Conservation (phyloP, 495 filamentous ascomycete genomes). For the Corynascus novoguineensis region DNA sequence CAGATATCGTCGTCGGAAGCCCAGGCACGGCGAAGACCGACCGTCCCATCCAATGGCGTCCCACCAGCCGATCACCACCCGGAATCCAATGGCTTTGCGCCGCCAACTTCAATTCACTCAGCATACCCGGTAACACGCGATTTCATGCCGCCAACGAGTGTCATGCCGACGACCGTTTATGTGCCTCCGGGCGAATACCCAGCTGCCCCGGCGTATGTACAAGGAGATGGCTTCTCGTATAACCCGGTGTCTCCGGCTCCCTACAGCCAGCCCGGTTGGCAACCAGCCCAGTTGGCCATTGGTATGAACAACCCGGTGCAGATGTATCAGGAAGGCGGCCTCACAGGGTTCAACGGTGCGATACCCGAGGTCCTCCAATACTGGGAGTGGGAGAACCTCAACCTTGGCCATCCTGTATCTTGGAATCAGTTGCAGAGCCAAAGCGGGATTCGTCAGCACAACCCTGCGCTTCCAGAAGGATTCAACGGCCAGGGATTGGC, state of each 20-base stretch:
- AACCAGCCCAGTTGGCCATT: not conserved
- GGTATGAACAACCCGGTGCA: not conserved
- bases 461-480: not conserved
- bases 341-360: constrained; percentile 6
- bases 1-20: not conserved
- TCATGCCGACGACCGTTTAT: not conserved
- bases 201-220: not conserved
- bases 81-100: not conserved
- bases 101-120: not conserved
- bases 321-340: constrained; percentile 7
- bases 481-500: not conserved
- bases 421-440: constrained; percentile 15
- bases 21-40: not conserved
- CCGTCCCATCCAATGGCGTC: not conserved
- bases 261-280: constrained; percentile 19
- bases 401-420: constrained; percentile 22
- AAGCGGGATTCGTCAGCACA: not conserved
- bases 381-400: constrained; percentile 26
- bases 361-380: constrained; percentile 20
- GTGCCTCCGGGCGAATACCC: constrained; percentile 6
- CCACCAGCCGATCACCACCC: not conserved
- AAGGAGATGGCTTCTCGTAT: not conserved
- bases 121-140: not conserved
- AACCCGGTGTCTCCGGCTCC: not conserved
- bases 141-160: not conserved